A percentile compares a stretch with the other conserved stretches of the same genome.
These are phyloP conservation scores for Pseudomassariella vexata DNA, from an alignment of 2,329 filamentous ascomycete species.

Conservation along the genomic window DNA sequence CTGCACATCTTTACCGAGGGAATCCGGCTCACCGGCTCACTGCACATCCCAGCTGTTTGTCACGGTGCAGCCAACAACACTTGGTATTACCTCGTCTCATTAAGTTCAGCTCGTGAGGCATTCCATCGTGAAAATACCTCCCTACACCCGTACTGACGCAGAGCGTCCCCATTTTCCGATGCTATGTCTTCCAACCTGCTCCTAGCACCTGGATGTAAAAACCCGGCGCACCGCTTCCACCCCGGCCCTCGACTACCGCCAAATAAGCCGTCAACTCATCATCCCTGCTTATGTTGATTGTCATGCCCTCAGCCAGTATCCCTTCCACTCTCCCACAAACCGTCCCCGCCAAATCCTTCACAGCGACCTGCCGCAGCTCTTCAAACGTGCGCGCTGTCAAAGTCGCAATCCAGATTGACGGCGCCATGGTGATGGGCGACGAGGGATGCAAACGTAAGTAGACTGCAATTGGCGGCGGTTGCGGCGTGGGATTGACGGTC, in stretches of 20 bases:
- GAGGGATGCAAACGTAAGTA: constrained; percentile 65
- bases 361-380: constrained; percentile 58
- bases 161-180: too few relatives aligned
- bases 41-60: too few relatives aligned
- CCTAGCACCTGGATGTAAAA: constrained; percentile 34
- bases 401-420: constrained; percentile 60
- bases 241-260: constrained; percentile 49
- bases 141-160: too few relatives aligned
- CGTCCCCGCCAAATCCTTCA: constrained; percentile 54
- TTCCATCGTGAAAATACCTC: too few relatives aligned
- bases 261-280: constrained; percentile 69
- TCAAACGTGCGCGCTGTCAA: constrained; percentile 51
- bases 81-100: too few relatives aligned
- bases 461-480: constrained; percentile 41
- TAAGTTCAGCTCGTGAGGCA: too few relatives aligned
- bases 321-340: constrained; percentile 59
- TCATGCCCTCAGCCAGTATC: constrained; percentile 52
- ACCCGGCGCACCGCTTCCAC: constrained; percentile 26
- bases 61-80: too few relatives aligned
- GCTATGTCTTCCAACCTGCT: constrained; percentile 17
- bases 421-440: constrained; percentile 46
- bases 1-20: too few relatives aligned
- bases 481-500: constrained; percentile 11
- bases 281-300: constrained; percentile 62
- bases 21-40: too few relatives aligned